These are phyloP conservation scores for Craterostigma plantagineum DNA, from an alignment of 257 asterid genomes.

Conservation along the genomic window DNA sequence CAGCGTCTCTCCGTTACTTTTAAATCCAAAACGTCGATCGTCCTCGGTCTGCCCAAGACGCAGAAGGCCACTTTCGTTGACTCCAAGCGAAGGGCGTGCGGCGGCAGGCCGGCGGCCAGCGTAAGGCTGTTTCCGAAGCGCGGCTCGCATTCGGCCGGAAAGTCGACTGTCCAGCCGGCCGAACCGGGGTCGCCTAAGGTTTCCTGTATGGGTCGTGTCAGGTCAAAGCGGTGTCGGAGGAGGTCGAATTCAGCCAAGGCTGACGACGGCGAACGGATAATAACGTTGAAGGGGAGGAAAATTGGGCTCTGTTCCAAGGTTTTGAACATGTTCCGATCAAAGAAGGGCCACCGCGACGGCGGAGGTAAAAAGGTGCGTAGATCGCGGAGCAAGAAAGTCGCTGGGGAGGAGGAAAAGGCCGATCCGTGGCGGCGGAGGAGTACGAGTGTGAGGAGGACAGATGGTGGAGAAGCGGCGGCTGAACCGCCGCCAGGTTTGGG, in stretches of 20 bases:
- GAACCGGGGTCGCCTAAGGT: conserved; percentile 70
- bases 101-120: conserved; percentile 22
- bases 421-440: conserved; percentile 9
- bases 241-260: conserved; percentile 15
- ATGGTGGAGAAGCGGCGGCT: background rate
- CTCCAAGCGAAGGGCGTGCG: conserved; percentile 13
- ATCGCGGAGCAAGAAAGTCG: conserved; percentile 8
- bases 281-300: conserved; percentile 18
- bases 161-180: conserved; percentile 9
- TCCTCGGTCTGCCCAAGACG: conserved; percentile 47
- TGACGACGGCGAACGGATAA: conserved; percentile 10
- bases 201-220: conserved; percentile 56
- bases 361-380: conserved; percentile 7
- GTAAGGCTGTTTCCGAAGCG: conserved; percentile 34
- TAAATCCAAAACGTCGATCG: conserved; percentile 27
- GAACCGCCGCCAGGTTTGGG: conserved; percentile 12
- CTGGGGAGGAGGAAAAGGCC: conserved; percentile 5
- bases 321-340: conserved; percentile 22
- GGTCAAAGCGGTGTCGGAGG: conserved; percentile 41
- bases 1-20: conserved; percentile 22
- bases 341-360: conserved; percentile 1
- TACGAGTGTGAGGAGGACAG: conserved; percentile 4
- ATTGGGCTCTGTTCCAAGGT: conserved; percentile 24
- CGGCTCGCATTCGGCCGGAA: conserved; percentile 20
- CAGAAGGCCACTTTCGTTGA: conserved; percentile 26